These are phyloP conservation scores for Haemoproteus tartakovskyi DNA, from an alignment of 169 alveolate species.

Conservation along the genomic window DNA sequence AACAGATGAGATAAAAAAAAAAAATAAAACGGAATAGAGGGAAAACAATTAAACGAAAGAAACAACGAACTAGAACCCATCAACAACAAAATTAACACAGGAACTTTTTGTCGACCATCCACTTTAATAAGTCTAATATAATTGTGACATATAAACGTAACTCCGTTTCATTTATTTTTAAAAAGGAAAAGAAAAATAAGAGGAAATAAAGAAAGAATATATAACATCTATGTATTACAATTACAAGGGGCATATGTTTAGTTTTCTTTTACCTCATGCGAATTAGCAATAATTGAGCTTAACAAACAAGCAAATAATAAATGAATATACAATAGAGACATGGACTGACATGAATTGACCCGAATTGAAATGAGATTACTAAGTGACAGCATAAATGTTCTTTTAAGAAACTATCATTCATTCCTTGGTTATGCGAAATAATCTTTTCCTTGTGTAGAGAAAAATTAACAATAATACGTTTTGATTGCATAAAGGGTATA, in stretches of 20 bases:
- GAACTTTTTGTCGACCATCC: not conserved
- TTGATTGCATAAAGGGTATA: too few relatives aligned
- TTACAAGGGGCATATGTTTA: not conserved
- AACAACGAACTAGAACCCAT: not conserved
- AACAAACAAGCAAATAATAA: not conserved
- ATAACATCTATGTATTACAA: not conserved
- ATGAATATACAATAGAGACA: not conserved
- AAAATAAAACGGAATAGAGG: not conserved
- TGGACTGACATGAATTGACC: not conserved
- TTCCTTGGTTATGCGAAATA: too few relatives aligned
- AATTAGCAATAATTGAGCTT: not conserved
- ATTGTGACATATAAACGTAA: not conserved
- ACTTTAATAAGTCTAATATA: not conserved
- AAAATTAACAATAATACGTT: too few relatives aligned
- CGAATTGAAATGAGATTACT: too few relatives aligned
- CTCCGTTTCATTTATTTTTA: not conserved
- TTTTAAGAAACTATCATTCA: too few relatives aligned
- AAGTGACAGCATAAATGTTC: too few relatives aligned
- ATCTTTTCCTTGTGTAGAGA: too few relatives aligned
- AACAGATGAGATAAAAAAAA: not conserved
- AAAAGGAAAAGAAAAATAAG: not conserved
- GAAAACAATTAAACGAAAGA: not conserved
- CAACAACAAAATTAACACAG: not conserved
- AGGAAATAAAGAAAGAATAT: constrained; percentile 3
- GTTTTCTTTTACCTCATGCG: not conserved